A percentile compares a stretch with the other conserved stretches of the same genome.
Conservation (phyloP, 1,139 yeast genomes). For the Nakaseomyces glabratus region DNA sequence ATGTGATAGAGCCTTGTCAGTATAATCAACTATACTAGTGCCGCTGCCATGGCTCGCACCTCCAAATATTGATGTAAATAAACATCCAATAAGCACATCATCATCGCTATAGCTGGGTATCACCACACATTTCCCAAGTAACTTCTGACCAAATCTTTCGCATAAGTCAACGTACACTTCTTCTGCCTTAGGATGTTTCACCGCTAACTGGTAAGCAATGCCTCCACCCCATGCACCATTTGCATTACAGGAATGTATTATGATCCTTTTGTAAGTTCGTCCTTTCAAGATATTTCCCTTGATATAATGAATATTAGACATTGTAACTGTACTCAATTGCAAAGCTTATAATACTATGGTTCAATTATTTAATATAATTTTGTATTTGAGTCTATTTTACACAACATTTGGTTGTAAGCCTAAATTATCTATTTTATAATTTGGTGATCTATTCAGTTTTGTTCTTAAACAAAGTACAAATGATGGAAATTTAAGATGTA, state of each 20-base stretch:
- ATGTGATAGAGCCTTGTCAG: conserved; percentile 15
- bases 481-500: too few species aligned
- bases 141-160: conserved; percentile 15
- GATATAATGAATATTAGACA: conserved; percentile 16
- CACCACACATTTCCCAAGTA: conserved; percentile 22
- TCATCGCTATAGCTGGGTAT: conserved; percentile 20
- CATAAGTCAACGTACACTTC: conserved; percentile 22
- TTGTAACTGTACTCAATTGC: too few species aligned
- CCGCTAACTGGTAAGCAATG: conserved; percentile 33
- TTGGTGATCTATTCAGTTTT: too few species aligned
- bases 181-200: conserved; percentile 23
- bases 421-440: too few species aligned
- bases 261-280: conserved; percentile 15
- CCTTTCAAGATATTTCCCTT: conserved; percentile 19
- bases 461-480: too few species aligned
- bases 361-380: too few species aligned
- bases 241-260: conserved; percentile 66
- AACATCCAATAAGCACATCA: conserved; percentile 20
- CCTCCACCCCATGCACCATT: conserved; percentile 84
- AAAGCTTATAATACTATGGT: too few species aligned
- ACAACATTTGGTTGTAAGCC: too few species aligned
- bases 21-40: conserved; percentile 16
- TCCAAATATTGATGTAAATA: conserved; percentile 24
- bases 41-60: conserved; percentile 18
- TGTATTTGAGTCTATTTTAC: too few species aligned